A percentile compares a stretch with the other conserved stretches of the same genome.
phyloP scores from a whole-genome alignment of 169 alveolate genomes.

The Eimeria falciformis region DNA sequence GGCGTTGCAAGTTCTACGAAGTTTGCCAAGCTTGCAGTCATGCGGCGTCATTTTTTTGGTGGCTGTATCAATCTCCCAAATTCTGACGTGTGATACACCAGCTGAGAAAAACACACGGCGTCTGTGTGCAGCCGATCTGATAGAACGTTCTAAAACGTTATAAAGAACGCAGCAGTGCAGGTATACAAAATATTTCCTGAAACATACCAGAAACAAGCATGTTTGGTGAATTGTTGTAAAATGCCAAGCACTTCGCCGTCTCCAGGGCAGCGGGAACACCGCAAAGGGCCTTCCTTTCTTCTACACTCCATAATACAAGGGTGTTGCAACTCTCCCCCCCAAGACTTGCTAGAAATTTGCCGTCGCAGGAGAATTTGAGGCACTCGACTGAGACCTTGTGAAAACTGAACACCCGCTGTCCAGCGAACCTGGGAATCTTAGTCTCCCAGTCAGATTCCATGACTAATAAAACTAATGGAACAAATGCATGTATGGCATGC shows the following conservation, averaged over 20 bases:
- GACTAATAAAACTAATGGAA: too few relatives aligned
- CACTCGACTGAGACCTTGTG: constrained; percentile 77
- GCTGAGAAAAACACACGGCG: constrained; percentile 53
- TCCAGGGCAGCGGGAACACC: constrained; percentile 93
- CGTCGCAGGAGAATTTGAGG: constrained; percentile 77
- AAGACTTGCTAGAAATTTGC: constrained; percentile 89
- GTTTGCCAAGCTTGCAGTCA: constrained; percentile 84
- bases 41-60: constrained; percentile 81
- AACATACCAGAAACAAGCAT: constrained; percentile 83
- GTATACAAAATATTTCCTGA: too few relatives aligned
- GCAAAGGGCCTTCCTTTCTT: constrained; percentile 90
- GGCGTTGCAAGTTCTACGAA: constrained; percentile 87
- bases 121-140: too few relatives aligned
- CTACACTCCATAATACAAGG: constrained; percentile 93
- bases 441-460: too few relatives aligned
- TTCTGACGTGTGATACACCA: constrained; percentile 89
- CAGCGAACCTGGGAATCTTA: too few relatives aligned
- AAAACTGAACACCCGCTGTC: constrained; percentile 52
- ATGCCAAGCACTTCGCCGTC: constrained; percentile 87
- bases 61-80: constrained; percentile 84
- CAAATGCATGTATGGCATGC: too few relatives aligned
- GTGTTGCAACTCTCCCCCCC: constrained; percentile 96
- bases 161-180: too few relatives aligned
- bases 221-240: constrained; percentile 87
- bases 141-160: too few relatives aligned